Evolutionary conservation across 345 rosid genomes (phyloP).

Genomic region (Alliaria petiolata): DNA sequence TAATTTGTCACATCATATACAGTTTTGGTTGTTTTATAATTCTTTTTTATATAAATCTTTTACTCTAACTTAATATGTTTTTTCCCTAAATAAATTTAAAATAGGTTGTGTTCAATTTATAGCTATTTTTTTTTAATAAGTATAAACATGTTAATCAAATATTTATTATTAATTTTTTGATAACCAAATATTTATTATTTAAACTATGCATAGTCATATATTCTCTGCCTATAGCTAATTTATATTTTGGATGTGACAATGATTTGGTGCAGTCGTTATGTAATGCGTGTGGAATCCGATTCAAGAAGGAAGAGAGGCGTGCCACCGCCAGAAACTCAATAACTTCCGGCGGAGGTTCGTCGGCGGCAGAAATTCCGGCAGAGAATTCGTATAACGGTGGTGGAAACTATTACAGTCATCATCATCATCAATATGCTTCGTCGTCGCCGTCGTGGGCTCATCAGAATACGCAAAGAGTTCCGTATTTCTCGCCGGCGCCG

Average conservation of each 20-base stretch:
- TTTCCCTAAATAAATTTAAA: neutral
- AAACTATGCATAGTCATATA: too few species aligned
- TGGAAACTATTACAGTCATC: constrained; percentile 25
- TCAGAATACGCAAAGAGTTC: constrained; percentile 51
- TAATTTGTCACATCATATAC: neutral
- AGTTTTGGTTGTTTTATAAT: neutral
- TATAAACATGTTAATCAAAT: too few species aligned
- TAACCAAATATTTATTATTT: neutral
- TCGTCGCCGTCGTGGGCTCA: constrained; percentile 41
- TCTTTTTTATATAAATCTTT: neutral
- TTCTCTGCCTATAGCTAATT: too few species aligned
- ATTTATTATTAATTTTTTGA: too few species aligned
- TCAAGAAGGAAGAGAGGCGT: constrained; percentile 87
- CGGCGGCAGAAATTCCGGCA: constrained; percentile 27
- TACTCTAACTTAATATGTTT: neutral
- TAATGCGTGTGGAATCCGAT: constrained; percentile 93
- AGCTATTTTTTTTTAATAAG: too few species aligned
- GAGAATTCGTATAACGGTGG: constrained; percentile 27
- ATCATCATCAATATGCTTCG: constrained; percentile 24
- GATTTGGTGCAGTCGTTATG: constrained; percentile 58
- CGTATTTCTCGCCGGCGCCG: constrained; percentile 44
- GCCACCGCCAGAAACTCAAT: constrained; percentile 55
- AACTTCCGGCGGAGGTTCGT: constrained; percentile 23
- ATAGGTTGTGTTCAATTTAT: neutral
- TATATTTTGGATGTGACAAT: neutral